Conservation (phyloP, 345 rosid species). For the Arabidopsis arenosa region DNA sequence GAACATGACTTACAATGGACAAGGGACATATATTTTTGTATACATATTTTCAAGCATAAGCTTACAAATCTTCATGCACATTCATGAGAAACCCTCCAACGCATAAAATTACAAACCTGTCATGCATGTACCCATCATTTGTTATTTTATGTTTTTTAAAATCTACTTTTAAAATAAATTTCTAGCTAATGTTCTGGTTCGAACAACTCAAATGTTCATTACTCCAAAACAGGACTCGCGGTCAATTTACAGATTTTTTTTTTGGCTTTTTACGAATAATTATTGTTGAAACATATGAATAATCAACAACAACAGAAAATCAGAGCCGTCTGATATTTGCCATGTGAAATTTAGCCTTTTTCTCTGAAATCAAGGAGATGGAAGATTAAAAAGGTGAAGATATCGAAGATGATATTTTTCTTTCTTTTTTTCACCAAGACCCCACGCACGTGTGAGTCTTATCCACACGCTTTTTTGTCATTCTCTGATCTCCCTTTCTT, state of each 20-base stretch:
- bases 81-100: slow-evolving; percentile 21
- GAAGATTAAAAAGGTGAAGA: slow-evolving; percentile 21
- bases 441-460: slow-evolving; percentile 46
- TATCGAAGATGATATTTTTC: slow-evolving; percentile 38
- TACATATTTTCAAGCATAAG: slow-evolving; percentile 18
- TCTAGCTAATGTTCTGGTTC: background rate
- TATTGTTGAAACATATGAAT: background rate
- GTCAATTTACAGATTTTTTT: background rate
- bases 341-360: slow-evolving; percentile 33
- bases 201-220: background rate
- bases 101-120: slow-evolving; percentile 39
- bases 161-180: background rate
- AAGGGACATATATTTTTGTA: background rate
- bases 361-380: slow-evolving; percentile 22
- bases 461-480: slow-evolving; percentile 41
- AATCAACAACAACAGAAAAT: background rate
- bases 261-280: background rate
- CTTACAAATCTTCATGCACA: slow-evolving; percentile 31
- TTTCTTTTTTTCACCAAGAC: slow-evolving; percentile 8
- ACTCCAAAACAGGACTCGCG: background rate
- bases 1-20: slow-evolving; percentile 26
- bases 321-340: background rate
- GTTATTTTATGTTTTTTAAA: background rate
- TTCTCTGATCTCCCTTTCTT: slow-evolving; percentile 26
- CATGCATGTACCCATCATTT: slow-evolving; percentile 37